Evolutionary conservation across 2,329 filamentous ascomycete species (phyloP).

Genomic region (Lizonia empirigonia): DNA sequence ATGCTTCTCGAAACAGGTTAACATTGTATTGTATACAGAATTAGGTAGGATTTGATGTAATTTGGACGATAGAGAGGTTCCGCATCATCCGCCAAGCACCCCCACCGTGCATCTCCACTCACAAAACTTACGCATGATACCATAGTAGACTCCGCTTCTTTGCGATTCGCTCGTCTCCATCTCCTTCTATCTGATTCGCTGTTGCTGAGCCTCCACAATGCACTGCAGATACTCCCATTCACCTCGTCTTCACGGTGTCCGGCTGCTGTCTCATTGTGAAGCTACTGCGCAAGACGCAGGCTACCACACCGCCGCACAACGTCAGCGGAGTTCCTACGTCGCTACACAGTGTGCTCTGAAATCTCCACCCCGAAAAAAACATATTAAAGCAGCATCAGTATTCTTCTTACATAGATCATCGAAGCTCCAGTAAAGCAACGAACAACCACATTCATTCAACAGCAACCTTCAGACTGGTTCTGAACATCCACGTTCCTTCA

Average conservation of each 20-base stretch:
- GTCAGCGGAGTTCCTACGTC: slow-evolving; percentile 14
- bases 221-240: slow-evolving; percentile 18
- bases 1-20: no score
- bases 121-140: no score
- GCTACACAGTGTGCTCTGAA: slow-evolving; percentile 12
- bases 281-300: slow-evolving; percentile 10
- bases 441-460: slow-evolving; percentile 14
- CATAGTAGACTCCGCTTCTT: background rate
- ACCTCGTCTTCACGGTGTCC: slow-evolving; percentile 26
- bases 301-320: slow-evolving; percentile 13
- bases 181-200: slow-evolving; percentile 15
- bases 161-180: slow-evolving; percentile 1
- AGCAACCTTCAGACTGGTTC: slow-evolving; percentile 18
- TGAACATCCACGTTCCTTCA: slow-evolving; percentile 20
- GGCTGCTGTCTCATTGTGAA: slow-evolving; percentile 31
- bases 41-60: no score
- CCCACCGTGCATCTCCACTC: no score
- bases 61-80: no score
- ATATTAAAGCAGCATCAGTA: slow-evolving; percentile 19
- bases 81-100: no score
- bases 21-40: no score
- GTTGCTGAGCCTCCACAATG: slow-evolving; percentile 5
- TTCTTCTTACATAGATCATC: slow-evolving; percentile 19
- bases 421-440: slow-evolving; percentile 17
- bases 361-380: background rate